These are phyloP conservation scores for Globisporangium okanoganense DNA, from an alignment of 352 stramenopile genomes.

Conservation along the genomic window DNA sequence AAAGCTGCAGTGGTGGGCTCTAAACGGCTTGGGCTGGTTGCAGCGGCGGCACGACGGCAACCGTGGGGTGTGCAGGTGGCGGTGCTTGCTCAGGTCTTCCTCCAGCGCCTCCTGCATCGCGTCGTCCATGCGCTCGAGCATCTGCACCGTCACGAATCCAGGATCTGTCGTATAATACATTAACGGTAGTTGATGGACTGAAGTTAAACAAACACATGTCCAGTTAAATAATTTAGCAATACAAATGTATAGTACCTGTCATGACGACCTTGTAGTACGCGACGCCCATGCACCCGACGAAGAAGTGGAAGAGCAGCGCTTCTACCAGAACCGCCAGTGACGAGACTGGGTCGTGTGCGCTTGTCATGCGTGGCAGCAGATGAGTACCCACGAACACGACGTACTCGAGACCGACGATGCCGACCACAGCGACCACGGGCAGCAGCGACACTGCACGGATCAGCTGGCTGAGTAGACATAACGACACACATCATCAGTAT, in stretches of 20 bases:
- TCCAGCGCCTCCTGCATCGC: conserved; percentile 64
- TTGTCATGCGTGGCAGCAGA: conserved; percentile 31
- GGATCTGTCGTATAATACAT: conserved; percentile 64
- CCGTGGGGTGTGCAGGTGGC: not conserved
- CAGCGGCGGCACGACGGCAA: conserved; percentile 55
- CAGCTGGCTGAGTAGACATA: conserved; percentile 28
- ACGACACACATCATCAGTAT: too few relatives aligned
- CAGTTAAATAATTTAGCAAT: not conserved
- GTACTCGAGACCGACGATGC: conserved; percentile 68
- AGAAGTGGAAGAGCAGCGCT: conserved; percentile 53
- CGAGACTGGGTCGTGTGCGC: conserved; percentile 3
- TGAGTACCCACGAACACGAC: conserved; percentile 54
- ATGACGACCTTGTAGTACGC: conserved; percentile 74
- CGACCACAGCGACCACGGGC: conserved; percentile 57
- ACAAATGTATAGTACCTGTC: conserved; percentile 39
- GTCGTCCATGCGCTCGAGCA: conserved; percentile 59
- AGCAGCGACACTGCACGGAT: conserved; percentile 59
- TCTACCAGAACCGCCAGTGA: conserved; percentile 32
- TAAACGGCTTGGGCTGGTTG: conserved; percentile 70
- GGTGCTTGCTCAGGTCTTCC: conserved; percentile 16
- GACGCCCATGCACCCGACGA: conserved; percentile 39
- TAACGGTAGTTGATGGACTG: too few relatives aligned
- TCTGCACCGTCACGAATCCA: conserved; percentile 65
- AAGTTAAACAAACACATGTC: not conserved
- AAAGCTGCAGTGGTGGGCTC: conserved; percentile 83